phyloP scores from a whole-genome alignment of 1,284 basidiomycete species.

The Heimioporus retisporus region DNA sequence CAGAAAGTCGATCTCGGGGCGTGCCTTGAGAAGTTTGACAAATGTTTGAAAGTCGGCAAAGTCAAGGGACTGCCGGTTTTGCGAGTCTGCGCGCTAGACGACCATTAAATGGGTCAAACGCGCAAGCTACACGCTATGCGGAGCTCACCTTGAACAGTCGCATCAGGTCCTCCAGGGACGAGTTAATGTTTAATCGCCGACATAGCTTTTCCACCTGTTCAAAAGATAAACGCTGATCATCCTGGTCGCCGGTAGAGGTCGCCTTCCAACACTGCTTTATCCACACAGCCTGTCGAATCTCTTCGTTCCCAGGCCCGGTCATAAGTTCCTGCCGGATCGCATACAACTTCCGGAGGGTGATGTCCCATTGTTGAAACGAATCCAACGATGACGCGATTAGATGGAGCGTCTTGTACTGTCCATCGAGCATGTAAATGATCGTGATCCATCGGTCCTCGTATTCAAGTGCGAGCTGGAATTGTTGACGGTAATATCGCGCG shows the following conservation, averaged over 20 bases:
- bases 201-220: constrained; percentile 85
- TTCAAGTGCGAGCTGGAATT: constrained; percentile 73
- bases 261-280: constrained; percentile 85
- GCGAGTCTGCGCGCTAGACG: constrained; percentile 74
- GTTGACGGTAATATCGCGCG: constrained; percentile 83
- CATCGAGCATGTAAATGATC: constrained; percentile 80
- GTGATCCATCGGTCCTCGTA: constrained; percentile 82
- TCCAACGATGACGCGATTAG: constrained; percentile 83
- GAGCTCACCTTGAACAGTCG: constrained; percentile 70
- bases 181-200: constrained; percentile 78
- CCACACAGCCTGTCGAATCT: constrained; percentile 81
- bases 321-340: constrained; percentile 75
- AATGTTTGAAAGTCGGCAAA: constrained; percentile 89
- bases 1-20: constrained; percentile 83
- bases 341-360: constrained; percentile 67
- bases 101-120: neutral
- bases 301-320: constrained; percentile 71
- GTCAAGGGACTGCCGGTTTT: constrained; percentile 78
- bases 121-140: neutral
- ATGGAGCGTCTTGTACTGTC: constrained; percentile 93
- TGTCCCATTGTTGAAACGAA: constrained; percentile 76
- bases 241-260: constrained; percentile 64
- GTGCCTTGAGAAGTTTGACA: constrained; percentile 85
- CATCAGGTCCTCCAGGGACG: constrained; percentile 69
- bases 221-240: constrained; percentile 76